Evolutionary conservation across 2,329 filamentous ascomycete genomes (phyloP).

Genomic region (Coniochaeta prunicola): DNA sequence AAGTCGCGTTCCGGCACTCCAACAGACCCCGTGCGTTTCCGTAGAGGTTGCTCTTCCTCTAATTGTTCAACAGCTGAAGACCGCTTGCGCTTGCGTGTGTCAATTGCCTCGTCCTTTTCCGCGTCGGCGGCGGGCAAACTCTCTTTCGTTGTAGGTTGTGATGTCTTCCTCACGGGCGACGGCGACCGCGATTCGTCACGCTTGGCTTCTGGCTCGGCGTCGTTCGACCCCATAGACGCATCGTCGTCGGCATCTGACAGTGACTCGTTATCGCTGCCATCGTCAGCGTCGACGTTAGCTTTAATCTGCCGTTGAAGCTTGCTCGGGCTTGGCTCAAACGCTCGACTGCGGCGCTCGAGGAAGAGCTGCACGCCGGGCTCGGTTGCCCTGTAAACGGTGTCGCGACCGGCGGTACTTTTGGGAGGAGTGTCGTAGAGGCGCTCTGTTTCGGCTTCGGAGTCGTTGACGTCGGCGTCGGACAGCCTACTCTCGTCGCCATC

Average conservation of each 20-base stretch:
- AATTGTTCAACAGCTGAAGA: slow-evolving; percentile 34
- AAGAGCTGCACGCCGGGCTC: slow-evolving; percentile 53
- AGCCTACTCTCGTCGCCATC: slow-evolving; percentile 33
- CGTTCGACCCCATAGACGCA: slow-evolving; percentile 29
- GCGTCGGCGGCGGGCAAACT: slow-evolving; percentile 13
- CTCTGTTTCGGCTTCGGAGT: slow-evolving; percentile 89
- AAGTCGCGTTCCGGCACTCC: slow-evolving; percentile 27
- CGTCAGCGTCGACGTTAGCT: slow-evolving; percentile 23
- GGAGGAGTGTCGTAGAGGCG: slow-evolving; percentile 84
- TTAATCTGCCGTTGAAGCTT: slow-evolving; percentile 55
- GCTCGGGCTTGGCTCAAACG: slow-evolving; percentile 64
- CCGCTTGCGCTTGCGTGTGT: slow-evolving; percentile 44
- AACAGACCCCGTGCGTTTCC: slow-evolving; percentile 48
- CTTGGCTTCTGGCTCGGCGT: slow-evolving; percentile 19
- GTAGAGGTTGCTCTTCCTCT: slow-evolving; percentile 40
- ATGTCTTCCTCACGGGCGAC: slow-evolving; percentile 13
- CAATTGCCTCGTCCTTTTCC: slow-evolving; percentile 18
- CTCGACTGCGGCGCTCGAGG: slow-evolving; percentile 36
- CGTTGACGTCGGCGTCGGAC: slow-evolving; percentile 50
- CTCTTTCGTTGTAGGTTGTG: slow-evolving; percentile 12
- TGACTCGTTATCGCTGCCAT: slow-evolving; percentile 25
- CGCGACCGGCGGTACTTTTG: slow-evolving; percentile 32
- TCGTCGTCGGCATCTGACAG: slow-evolving; percentile 32
- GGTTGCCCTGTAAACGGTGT: slow-evolving; percentile 33
- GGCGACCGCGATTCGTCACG: slow-evolving; percentile 19